Conservation (phyloP, 2,329 filamentous ascomycete species). For the Venturia asperata region DNA sequence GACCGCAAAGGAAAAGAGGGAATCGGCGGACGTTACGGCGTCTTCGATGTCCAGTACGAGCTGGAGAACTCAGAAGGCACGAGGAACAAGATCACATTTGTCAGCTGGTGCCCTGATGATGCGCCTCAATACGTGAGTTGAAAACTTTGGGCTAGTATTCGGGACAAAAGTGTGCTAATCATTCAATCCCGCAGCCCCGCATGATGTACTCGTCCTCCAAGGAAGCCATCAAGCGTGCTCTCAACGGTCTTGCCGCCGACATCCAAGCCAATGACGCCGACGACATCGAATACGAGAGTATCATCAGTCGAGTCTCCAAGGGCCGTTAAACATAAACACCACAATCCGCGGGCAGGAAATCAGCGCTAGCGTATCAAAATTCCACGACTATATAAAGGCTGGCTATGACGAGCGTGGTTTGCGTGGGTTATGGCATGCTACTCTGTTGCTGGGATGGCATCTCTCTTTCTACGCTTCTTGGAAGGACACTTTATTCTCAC, state of each 20-base stretch:
- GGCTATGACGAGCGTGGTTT: slow-evolving; percentile 1
- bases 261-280: slow-evolving; percentile 78
- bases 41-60: slow-evolving; percentile 78
- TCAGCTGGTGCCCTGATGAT: slow-evolving; percentile 76
- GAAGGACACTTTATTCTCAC: background rate
- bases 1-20: slow-evolving; percentile 52
- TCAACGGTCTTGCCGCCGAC: slow-evolving; percentile 68
- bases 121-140: slow-evolving; percentile 64
- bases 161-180: background rate
- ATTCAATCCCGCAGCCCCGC: slow-evolving; percentile 56
- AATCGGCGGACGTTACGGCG: slow-evolving; percentile 68
- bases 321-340: slow-evolving; percentile 36
- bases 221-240: slow-evolving; percentile 72
- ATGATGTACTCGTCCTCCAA: slow-evolving; percentile 90
- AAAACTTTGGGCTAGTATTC: background rate
- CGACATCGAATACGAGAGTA: slow-evolving; percentile 70
- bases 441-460: background rate
- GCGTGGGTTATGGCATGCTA: background rate
- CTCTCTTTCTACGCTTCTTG: slow-evolving; percentile 9
- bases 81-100: slow-evolving; percentile 55
- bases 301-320: slow-evolving; percentile 51
- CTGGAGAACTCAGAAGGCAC: slow-evolving; percentile 64
- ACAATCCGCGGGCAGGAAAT: background rate
- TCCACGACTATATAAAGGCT: background rate
- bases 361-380: background rate